phyloP scores from a whole-genome alignment of 345 rosid genomes.

The Eutrema yunnanense region DNA sequence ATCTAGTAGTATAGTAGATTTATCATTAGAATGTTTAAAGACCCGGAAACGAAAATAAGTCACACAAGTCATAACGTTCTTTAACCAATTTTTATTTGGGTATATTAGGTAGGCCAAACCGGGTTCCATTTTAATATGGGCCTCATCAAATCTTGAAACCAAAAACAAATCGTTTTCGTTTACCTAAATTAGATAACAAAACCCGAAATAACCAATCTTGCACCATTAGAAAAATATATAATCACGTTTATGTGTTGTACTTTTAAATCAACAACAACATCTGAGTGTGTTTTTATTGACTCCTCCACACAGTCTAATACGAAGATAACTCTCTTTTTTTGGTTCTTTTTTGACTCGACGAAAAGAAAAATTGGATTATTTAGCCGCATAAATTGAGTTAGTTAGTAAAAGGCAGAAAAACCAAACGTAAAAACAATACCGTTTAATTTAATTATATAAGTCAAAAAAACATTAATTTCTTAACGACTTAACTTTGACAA shows the following conservation, averaged over 20 bases:
- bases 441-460: neutral
- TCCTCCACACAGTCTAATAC: neutral
- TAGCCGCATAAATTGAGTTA: conserved; percentile 19
- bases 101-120: neutral
- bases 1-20: neutral
- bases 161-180: neutral
- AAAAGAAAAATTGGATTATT: neutral
- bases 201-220: neutral
- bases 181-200: neutral
- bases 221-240: neutral
- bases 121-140: neutral
- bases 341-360: conserved; percentile 14
- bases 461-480: neutral
- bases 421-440: neutral
- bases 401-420: neutral
- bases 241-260: neutral
- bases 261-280: neutral
- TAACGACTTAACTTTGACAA: conserved; percentile 4
- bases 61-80: neutral
- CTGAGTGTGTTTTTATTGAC: conserved; percentile 17
- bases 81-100: neutral
- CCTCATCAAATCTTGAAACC: neutral
- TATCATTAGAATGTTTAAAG: conserved; percentile 1
- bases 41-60: neutral
- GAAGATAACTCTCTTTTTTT: neutral